Conservation (phyloP, 1,284 basidiomycete genomes). For the Psilocybe mexicana region DNA sequence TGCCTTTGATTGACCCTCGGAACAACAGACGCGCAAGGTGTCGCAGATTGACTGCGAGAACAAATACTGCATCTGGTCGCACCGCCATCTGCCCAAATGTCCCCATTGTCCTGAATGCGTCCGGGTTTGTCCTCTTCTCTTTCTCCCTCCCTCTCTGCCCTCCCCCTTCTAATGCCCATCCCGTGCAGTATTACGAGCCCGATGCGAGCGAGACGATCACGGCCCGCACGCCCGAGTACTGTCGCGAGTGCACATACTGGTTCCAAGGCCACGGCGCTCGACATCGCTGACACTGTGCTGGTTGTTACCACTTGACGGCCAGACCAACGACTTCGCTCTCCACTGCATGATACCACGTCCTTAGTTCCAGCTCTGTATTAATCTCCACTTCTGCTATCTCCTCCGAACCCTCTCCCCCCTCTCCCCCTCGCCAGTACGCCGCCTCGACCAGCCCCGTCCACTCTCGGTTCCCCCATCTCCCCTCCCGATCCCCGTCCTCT, state of each 20-base stretch:
- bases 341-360: constrained; percentile 85
- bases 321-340: constrained; percentile 84
- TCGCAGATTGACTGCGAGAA: constrained; percentile 63
- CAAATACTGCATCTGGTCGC: constrained; percentile 59
- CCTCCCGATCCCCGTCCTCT: constrained; percentile 61
- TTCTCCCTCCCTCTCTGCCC: constrained; percentile 4
- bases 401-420: background rate
- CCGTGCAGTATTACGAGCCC: constrained; percentile 63
- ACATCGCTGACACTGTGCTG: constrained; percentile 21
- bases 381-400: constrained; percentile 7
- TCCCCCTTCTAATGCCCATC: constrained; percentile 9
- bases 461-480: constrained; percentile 67
- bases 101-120: constrained; percentile 57
- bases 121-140: constrained; percentile 30
- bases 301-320: constrained; percentile 71
- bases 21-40: constrained; percentile 46
- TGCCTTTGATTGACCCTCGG: background rate
- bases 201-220: constrained; percentile 64
- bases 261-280: constrained; percentile 46
- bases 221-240: constrained; percentile 53
- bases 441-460: constrained; percentile 80
- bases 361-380: constrained; percentile 46
- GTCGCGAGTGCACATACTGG: constrained; percentile 65
- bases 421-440: constrained; percentile 70
- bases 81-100: constrained; percentile 51